phyloP scores from a whole-genome alignment of 2,329 filamentous ascomycete species.

The Dissoconium aciculare region DNA sequence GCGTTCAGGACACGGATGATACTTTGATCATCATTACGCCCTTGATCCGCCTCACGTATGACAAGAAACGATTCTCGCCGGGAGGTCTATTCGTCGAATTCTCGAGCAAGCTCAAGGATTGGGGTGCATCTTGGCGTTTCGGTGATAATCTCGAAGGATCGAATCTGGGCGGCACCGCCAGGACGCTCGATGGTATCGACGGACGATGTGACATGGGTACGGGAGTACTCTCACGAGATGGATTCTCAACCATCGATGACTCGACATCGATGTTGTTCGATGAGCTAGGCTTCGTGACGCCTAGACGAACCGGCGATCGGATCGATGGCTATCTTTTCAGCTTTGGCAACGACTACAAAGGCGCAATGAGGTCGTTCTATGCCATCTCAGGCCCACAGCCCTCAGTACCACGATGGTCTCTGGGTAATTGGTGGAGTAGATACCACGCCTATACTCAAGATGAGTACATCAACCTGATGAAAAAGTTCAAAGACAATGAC shows the following conservation, averaged over 20 bases:
- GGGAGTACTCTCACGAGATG: constrained; percentile 38
- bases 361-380: constrained; percentile 41
- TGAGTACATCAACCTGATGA: constrained; percentile 44
- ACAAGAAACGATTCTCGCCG: constrained; percentile 41
- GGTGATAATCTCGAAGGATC: constrained; percentile 29
- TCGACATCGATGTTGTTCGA: constrained; percentile 43
- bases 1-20: constrained; percentile 32
- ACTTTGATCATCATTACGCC: constrained; percentile 42
- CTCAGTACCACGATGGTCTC: constrained; percentile 40
- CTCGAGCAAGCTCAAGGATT: constrained; percentile 22
- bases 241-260: constrained; percentile 41
- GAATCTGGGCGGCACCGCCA: constrained; percentile 35
- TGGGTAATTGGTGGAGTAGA: constrained; percentile 53
- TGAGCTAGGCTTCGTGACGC: constrained; percentile 37
- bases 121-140: constrained; percentile 39
- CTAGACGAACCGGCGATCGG: constrained; percentile 33
- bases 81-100: constrained; percentile 35
- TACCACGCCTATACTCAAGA: constrained; percentile 44
- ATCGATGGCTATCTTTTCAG: constrained; percentile 46
- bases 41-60: constrained; percentile 42
- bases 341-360: constrained; percentile 43
- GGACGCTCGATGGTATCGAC: constrained; percentile 41
- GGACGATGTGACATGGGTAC: constrained; percentile 36
- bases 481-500: constrained; percentile 35
- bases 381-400: constrained; percentile 42